These are phyloP conservation scores for Insectozyma bohioensis DNA, from an alignment of 1,139 yeast species.

Conservation along the genomic window DNA sequence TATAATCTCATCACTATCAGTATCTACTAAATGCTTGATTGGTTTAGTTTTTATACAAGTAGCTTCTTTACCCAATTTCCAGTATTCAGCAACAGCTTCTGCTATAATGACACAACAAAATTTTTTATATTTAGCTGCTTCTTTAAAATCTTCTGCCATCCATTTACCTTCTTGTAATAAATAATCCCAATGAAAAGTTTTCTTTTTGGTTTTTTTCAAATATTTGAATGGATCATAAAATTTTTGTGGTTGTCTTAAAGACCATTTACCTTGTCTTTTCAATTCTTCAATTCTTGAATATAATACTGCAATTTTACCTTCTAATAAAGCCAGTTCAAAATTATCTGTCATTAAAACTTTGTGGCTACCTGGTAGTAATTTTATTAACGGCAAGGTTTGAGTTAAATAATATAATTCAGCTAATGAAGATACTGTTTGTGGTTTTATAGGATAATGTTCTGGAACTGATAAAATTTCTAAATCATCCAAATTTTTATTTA, in stretches of 20 bases:
- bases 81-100: conserved; percentile 71
- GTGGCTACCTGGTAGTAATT: conserved; percentile 79
- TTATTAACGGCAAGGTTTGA: conserved; percentile 82
- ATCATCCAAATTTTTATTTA: conserved; percentile 28
- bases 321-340: conserved; percentile 83
- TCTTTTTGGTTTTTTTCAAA: conserved; percentile 26
- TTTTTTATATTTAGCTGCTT: conserved; percentile 64
- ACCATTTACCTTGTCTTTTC: conserved; percentile 87
- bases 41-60: conserved; percentile 47
- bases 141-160: conserved; percentile 80
- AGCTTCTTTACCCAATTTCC: conserved; percentile 70
- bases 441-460: conserved; percentile 43
- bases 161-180: conserved; percentile 79
- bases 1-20: conserved; percentile 10
- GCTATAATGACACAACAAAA: conserved; percentile 72
- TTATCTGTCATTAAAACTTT: conserved; percentile 83
- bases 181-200: conserved; percentile 65
- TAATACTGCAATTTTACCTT: conserved; percentile 90
- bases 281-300: conserved; percentile 88
- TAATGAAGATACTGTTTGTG: conserved; percentile 57
- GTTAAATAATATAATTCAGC: conserved; percentile 86
- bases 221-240: conserved; percentile 65
- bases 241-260: conserved; percentile 78
- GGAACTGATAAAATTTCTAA: conserved; percentile 43
- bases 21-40: conserved; percentile 16